A percentile compares a stretch with the other conserved stretches of the same genome.
phyloP scores from a whole-genome alignment of 192 early-diverging fungal genomes.

The Radiomyces spectabilis region DNA sequence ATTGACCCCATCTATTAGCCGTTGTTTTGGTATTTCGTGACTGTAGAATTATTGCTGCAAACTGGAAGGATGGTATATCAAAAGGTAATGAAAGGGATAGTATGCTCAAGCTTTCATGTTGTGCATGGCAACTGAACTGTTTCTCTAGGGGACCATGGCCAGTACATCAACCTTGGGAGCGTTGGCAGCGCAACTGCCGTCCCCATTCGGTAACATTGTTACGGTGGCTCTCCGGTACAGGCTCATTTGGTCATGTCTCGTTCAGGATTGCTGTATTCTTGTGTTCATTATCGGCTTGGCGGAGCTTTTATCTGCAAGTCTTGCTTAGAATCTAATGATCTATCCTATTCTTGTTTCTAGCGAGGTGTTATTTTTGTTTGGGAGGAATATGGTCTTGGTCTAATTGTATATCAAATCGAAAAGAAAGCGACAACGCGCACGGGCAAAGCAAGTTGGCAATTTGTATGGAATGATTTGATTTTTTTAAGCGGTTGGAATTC shows the following conservation, averaged over 20 bases:
- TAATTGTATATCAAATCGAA: too few relatives aligned
- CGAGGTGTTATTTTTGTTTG: too few relatives aligned
- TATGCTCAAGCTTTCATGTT: background rate
- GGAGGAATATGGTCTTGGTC: too few relatives aligned
- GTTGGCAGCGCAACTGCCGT: slow-evolving; percentile 36
- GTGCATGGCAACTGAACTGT: background rate
- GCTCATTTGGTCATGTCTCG: slow-evolving; percentile 45
- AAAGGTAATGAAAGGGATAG: slow-evolving; percentile 23
- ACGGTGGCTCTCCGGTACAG: slow-evolving; percentile 43
- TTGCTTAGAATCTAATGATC: background rate
- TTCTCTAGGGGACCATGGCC: slow-evolving; percentile 14
- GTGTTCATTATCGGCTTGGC: slow-evolving; percentile 42
- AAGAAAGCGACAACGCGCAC: too few relatives aligned
- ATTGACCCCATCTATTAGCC: too few relatives aligned
- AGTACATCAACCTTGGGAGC: slow-evolving; percentile 30
- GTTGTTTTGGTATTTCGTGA: slow-evolving; percentile 52
- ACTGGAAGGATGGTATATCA: slow-evolving; percentile 36
- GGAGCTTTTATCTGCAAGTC: slow-evolving; percentile 9
- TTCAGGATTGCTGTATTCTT: slow-evolving; percentile 40
- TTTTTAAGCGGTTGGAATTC: too few relatives aligned
- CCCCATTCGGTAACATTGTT: slow-evolving; percentile 37
- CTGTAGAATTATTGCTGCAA: slow-evolving; percentile 41
- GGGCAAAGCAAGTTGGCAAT: too few relatives aligned
- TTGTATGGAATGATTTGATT: too few relatives aligned
- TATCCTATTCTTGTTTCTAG: too few relatives aligned